phyloP scores from a whole-genome alignment of 2,329 filamentous ascomycete species.

The Trichoderma asperellum region DNA sequence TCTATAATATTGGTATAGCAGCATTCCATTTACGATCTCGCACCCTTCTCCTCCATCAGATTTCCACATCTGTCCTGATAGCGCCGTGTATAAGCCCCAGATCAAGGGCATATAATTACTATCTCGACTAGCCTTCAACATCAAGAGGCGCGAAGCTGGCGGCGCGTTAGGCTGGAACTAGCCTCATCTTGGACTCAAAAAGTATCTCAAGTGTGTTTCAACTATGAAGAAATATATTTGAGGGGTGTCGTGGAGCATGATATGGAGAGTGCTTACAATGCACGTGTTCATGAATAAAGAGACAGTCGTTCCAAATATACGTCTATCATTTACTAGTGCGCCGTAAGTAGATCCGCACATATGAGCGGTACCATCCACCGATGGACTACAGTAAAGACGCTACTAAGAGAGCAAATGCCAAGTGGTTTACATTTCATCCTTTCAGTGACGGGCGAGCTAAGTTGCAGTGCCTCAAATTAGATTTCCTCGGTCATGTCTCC shows the following conservation, averaged over 20 bases:
- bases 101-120: background rate
- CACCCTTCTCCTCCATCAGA: too few species aligned
- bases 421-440: background rate
- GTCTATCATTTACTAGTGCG: background rate
- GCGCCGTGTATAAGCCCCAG: background rate
- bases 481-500: background rate
- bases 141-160: background rate
- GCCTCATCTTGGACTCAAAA: background rate
- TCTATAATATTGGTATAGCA: background rate
- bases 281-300: conserved; percentile 2
- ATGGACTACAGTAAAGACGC: background rate
- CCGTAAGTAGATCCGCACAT: background rate
- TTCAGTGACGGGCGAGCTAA: background rate
- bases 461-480: background rate
- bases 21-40: background rate
- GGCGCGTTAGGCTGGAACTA: background rate
- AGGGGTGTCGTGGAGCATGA: background rate
- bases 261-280: background rate
- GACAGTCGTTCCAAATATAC: background rate
- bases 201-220: background rate
- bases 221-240: background rate
- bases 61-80: background rate
- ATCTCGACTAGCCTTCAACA: background rate
- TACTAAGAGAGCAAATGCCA: background rate
- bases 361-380: background rate